phyloP scores from a whole-genome alignment of 768 basidiomycete species.

The Leccinum sublutescens region DNA sequence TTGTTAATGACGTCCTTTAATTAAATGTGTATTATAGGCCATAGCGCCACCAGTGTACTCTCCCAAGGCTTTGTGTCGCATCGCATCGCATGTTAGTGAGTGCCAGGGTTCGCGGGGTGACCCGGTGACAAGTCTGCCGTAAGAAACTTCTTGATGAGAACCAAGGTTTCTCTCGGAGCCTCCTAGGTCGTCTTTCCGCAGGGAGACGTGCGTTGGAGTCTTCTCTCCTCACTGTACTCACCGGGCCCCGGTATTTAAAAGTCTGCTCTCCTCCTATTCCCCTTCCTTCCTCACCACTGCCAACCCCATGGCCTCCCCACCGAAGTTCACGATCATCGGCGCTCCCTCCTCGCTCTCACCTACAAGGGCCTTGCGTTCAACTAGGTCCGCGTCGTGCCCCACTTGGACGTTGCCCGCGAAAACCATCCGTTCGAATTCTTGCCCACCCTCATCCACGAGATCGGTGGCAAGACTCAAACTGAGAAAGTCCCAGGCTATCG shows the following conservation, averaged over 20 bases:
- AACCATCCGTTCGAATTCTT: slow-evolving; percentile 33
- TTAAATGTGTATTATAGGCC: no score
- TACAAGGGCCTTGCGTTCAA: slow-evolving; percentile 30
- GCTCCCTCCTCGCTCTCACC: slow-evolving; percentile 31
- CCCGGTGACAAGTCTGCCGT: no score
- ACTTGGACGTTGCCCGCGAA: slow-evolving; percentile 28
- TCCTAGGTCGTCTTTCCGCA: no score
- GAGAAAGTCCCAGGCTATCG: slow-evolving; percentile 30
- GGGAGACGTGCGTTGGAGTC: no score
- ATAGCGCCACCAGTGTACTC: no score
- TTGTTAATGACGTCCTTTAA: background rate
- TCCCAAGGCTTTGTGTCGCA: no score
- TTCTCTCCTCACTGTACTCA: background rate
- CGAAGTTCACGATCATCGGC: slow-evolving; percentile 27
- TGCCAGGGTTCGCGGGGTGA: no score
- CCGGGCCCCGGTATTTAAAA: slow-evolving; percentile 1
- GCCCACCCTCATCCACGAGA: slow-evolving; percentile 26
- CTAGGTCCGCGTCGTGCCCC: slow-evolving; percentile 24
- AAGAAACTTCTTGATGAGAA: no score
- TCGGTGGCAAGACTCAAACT: slow-evolving; percentile 26
- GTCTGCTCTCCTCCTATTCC: background rate
- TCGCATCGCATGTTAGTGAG: no score
- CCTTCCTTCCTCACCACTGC: no score
- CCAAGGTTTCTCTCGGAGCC: no score
- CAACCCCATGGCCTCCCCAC: slow-evolving; percentile 14